Percentiles rank a stretch among this genome's conserved stretches.
Conservation (phyloP, 306 rosid species). For the Sphenostylis stenocarpa region DNA sequence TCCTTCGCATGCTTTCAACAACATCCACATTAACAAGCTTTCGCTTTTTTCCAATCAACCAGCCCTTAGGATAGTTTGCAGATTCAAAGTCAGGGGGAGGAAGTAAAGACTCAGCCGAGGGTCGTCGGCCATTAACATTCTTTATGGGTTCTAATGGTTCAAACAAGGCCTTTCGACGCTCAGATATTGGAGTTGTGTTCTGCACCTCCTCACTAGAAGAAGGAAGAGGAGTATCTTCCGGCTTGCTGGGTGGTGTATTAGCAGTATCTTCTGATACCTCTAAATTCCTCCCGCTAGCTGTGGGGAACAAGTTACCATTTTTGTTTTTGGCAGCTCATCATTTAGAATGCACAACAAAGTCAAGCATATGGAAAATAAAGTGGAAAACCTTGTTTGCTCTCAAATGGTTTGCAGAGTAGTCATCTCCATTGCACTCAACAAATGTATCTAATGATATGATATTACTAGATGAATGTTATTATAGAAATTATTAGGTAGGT, state of each 20-base stretch:
- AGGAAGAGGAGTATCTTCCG: conserved; percentile 42
- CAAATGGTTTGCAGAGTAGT: neutral
- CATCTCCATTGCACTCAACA: conserved; percentile 4
- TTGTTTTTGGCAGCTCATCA: conserved; percentile 63
- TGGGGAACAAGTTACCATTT: conserved; percentile 65
- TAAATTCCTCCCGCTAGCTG: conserved; percentile 81
- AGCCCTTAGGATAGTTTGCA: conserved; percentile 78
- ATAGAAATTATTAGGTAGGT: too few species aligned
- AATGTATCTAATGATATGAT: neutral
- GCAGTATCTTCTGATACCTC: conserved; percentile 61
- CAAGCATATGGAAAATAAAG: neutral
- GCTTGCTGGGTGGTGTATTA: conserved; percentile 49
- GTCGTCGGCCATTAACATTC: conserved; percentile 58
- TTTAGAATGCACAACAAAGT: conserved; percentile 35
- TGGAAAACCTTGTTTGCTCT: neutral
- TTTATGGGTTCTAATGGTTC: conserved; percentile 78
- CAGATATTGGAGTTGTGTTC: conserved; percentile 41
- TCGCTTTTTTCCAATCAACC: conserved; percentile 91
- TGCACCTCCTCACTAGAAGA: conserved; percentile 43
- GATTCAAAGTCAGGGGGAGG: conserved; percentile 94
- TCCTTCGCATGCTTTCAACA: conserved; percentile 93
- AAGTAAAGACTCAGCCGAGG: conserved; percentile 76
- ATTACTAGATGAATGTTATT: too few species aligned
- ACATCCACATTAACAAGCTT: conserved; percentile 96
- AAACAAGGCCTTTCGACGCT: conserved; percentile 68